Evolutionary conservation across 202 grass and related monocot genomes (phyloP).

Genomic region (Carex arenaria): DNA sequence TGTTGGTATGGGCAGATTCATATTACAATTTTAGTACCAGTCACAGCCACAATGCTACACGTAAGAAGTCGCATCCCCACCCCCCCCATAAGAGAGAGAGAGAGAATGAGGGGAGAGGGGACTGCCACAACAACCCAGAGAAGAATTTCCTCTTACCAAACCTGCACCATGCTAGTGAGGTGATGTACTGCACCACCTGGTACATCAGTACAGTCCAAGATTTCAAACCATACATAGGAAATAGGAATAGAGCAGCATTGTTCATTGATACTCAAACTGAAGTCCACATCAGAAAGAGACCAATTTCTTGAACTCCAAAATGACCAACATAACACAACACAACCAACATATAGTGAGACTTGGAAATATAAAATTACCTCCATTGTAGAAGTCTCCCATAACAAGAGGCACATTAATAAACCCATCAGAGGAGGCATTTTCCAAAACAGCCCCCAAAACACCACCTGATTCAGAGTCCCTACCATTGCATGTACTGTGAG

Average conservation of each 20-base stretch:
- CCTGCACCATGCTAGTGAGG: not conserved
- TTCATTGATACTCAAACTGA: not conserved
- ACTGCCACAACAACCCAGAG: not conserved
- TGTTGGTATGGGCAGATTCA: not conserved
- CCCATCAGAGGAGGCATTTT: conserved; percentile 49
- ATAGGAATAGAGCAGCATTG: not conserved
- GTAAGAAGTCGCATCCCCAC: not conserved
- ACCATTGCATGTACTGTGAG: conserved; percentile 30
- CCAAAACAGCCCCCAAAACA: conserved; percentile 33
- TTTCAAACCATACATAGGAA: not conserved
- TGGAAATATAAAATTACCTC: conserved; percentile 46
- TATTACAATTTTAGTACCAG: not conserved
- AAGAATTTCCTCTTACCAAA: not conserved
- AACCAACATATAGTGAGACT: not conserved
- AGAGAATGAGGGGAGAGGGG: not conserved
- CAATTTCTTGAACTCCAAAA: not conserved
- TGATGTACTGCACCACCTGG: not conserved
- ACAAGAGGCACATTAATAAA: conserved; percentile 43
- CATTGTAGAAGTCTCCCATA: conserved; percentile 39
- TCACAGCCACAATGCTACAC: not conserved
- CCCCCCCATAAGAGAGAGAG: too few species aligned
- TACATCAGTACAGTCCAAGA: not conserved
- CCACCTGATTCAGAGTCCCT: conserved; percentile 28
- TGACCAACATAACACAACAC: not conserved
- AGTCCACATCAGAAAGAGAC: not conserved